These are phyloP conservation scores for Colletotrichum trifolii DNA, from an alignment of 2,329 filamentous ascomycete species.

Conservation along the genomic window DNA sequence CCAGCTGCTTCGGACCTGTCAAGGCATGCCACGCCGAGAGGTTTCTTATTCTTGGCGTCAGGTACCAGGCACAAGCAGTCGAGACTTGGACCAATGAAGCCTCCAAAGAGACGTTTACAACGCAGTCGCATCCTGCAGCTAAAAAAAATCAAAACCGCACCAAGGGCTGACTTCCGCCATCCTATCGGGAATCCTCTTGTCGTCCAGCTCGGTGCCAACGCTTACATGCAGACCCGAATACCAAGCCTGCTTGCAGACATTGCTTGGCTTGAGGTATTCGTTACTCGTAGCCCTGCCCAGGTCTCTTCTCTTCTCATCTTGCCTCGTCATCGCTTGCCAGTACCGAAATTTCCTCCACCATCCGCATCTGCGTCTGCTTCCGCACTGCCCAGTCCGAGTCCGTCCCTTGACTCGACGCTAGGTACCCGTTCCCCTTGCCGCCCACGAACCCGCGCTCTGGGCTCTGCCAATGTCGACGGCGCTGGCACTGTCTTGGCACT, in stretches of 20 bases:
- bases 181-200: not conserved
- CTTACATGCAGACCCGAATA: slow-evolving; percentile 12
- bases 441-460: slow-evolving; percentile 21
- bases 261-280: not conserved
- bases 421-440: slow-evolving; percentile 28
- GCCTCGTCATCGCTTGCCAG: not conserved
- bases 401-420: slow-evolving; percentile 15
- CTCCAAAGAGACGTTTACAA: slow-evolving; percentile 9
- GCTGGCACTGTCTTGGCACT: slow-evolving; percentile 10
- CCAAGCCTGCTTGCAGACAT: not conserved
- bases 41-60: slow-evolving; percentile 44
- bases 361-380: not conserved
- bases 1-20: slow-evolving; percentile 44
- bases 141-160: slow-evolving; percentile 19
- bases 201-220: slow-evolving; percentile 13
- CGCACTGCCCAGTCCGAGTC: slow-evolving; percentile 26
- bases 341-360: slow-evolving; percentile 23
- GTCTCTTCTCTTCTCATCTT: too few relatives aligned
- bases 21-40: slow-evolving; percentile 51
- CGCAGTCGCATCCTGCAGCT: slow-evolving; percentile 25
- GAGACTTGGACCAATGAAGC: slow-evolving; percentile 45
- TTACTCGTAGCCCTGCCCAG: not conserved
- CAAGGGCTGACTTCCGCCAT: slow-evolving; percentile 26
- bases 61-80: slow-evolving; percentile 52
- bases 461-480: not conserved